A percentile compares a stretch with the other conserved stretches of the same genome.
These are phyloP conservation scores for Fusarium solani-melongenae DNA, from an alignment of 2,329 filamentous ascomycete genomes.

Conservation along the genomic window DNA sequence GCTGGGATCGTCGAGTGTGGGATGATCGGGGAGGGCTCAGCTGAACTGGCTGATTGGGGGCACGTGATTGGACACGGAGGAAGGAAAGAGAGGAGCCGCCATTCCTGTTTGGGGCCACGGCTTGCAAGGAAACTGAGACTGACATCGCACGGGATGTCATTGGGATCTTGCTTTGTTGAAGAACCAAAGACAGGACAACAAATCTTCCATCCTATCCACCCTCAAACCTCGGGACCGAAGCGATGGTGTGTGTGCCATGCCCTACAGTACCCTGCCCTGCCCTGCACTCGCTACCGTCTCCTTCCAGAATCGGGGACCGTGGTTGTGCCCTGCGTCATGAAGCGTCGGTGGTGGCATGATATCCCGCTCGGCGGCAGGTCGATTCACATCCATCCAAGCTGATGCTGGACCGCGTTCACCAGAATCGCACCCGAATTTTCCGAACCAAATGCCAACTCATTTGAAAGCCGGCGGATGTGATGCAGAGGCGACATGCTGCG, in stretches of 20 bases:
- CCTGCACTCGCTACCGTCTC: background rate
- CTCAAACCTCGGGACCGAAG: background rate
- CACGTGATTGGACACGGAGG: constrained; percentile 32
- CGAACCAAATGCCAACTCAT: background rate
- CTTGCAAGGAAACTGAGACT: constrained; percentile 36
- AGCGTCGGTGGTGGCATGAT: background rate
- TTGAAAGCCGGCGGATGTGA: constrained; percentile 21
- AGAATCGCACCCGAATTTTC: background rate
- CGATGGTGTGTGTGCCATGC: background rate
- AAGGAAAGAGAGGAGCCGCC: constrained; percentile 18
- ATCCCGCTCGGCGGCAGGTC: background rate
- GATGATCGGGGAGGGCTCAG: constrained; percentile 33
- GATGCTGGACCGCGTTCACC: background rate
- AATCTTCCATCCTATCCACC: background rate
- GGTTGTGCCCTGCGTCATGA: background rate
- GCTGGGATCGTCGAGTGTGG: constrained; percentile 29
- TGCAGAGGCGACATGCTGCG: constrained; percentile 5
- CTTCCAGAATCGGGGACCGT: constrained; percentile 3
- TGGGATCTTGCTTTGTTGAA: constrained; percentile 31
- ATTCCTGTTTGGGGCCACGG: constrained; percentile 27
- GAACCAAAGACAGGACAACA: constrained; percentile 2
- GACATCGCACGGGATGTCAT: constrained; percentile 13
- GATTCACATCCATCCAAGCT: background rate
- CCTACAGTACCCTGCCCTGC: background rate
- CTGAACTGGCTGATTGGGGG: constrained; percentile 27